Evolutionary conservation across 78 protist species (phyloP).

Genomic region (Bigelowiella natans): DNA sequence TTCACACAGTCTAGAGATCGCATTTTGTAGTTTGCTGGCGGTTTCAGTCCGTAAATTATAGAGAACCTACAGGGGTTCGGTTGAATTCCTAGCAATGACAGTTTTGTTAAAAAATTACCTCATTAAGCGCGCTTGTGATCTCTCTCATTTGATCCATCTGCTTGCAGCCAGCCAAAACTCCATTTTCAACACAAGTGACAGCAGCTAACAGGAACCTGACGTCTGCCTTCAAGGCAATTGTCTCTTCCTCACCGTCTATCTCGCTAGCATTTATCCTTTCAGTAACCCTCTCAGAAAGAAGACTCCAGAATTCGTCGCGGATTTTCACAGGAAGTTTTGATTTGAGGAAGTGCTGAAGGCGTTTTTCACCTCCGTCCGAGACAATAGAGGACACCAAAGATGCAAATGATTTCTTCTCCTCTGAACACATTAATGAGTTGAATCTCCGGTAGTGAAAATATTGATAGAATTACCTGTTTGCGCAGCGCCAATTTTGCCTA

Average conservation of each 20-base stretch:
- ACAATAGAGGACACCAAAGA: background rate
- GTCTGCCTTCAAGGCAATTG: background rate
- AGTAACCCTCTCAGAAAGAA: background rate
- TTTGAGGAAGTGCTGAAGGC: background rate
- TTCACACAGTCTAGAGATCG: background rate
- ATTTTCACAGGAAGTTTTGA: background rate
- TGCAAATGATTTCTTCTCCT: no score
- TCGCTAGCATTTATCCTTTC: background rate
- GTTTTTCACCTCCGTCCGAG: background rate
- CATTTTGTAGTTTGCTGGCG: background rate
- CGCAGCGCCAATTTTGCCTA: no score
- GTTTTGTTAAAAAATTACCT: no score
- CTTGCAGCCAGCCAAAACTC: background rate
- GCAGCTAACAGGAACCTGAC: background rate
- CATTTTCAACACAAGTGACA: background rate
- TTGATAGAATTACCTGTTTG: no score
- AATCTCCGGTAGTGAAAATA: no score
- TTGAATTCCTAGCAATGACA: no score
- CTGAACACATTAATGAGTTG: no score
- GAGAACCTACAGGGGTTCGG: no score
- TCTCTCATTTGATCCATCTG: background rate
- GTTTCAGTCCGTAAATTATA: background rate
- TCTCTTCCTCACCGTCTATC: background rate
- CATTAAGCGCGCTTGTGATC: background rate
- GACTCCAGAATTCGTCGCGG: background rate